phyloP scores from a whole-genome alignment of 805 yeast genomes.

The Hanseniaspora guilliermondii region DNA sequence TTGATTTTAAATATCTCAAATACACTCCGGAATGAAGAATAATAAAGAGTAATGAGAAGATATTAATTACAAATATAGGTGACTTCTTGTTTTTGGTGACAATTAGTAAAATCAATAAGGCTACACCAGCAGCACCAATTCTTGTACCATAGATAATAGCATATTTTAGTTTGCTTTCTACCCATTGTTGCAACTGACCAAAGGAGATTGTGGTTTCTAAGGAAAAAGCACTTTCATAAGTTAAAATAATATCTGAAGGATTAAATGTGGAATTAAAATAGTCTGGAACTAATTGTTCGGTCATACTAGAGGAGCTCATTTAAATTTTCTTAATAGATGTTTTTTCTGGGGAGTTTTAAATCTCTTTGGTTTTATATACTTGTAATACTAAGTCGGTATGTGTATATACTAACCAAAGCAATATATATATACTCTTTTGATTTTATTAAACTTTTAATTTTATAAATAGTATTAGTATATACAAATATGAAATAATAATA shows the following conservation, averaged over 20 bases:
- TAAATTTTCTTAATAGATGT: not conserved
- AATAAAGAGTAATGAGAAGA: constrained; percentile 42
- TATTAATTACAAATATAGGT: constrained; percentile 65
- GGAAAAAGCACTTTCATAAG: constrained; percentile 36
- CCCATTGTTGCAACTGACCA: constrained; percentile 31
- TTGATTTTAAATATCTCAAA: constrained; percentile 41
- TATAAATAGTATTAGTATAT: no score
- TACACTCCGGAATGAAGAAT: constrained; percentile 51
- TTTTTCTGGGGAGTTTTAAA: not conserved
- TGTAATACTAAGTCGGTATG: no score
- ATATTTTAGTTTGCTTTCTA: constrained; percentile 27
- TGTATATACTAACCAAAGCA: no score
- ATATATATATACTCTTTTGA: not conserved
- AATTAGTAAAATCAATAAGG: constrained; percentile 37
- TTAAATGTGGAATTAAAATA: constrained; percentile 21
- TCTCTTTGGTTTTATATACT: not conserved
- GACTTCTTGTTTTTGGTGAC: constrained; percentile 43
- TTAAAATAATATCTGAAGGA: constrained; percentile 24
- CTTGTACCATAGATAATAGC: constrained; percentile 45
- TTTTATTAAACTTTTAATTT: not conserved
- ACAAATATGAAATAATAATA: no score
- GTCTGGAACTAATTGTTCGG: constrained; percentile 6
- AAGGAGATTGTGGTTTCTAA: constrained; percentile 28
- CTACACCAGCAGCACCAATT: constrained; percentile 42
- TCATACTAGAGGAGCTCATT: not conserved